Conservation (phyloP, 768 basidiomycete genomes). For the Ramaria rubella region DNA sequence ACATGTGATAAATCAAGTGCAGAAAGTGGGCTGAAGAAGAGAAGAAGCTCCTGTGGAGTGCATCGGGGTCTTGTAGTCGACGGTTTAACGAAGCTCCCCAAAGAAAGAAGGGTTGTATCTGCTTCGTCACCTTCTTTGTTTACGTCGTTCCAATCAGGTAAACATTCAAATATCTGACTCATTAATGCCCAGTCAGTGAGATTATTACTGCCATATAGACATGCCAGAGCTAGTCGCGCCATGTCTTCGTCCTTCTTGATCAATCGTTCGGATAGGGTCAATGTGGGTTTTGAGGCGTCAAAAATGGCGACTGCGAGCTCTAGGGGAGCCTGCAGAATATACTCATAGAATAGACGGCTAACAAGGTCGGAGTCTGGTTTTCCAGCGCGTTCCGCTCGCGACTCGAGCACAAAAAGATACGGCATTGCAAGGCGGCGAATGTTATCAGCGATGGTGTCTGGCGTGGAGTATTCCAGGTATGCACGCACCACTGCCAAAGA, state of each 20-base stretch:
- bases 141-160: slow-evolving; percentile 78
- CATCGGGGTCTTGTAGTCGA: slow-evolving; percentile 51
- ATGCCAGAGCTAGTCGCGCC: slow-evolving; percentile 79
- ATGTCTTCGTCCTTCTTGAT: slow-evolving; percentile 79
- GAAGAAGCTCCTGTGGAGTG: slow-evolving; percentile 62
- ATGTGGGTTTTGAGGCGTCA: slow-evolving; percentile 86
- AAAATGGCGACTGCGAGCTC: slow-evolving; percentile 69
- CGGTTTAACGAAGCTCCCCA: slow-evolving; percentile 74
- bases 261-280: slow-evolving; percentile 61
- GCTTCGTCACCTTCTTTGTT: slow-evolving; percentile 62
- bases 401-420: slow-evolving; percentile 88
- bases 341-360: slow-evolving; percentile 61
- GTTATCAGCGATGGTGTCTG: slow-evolving; percentile 56
- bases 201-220: slow-evolving; percentile 75
- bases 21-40: slow-evolving; percentile 80
- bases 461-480: slow-evolving; percentile 69
- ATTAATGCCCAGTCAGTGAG: slow-evolving; percentile 73
- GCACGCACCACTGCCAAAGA: slow-evolving; percentile 60
- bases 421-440: slow-evolving; percentile 79
- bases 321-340: slow-evolving; percentile 62
- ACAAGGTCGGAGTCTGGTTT: slow-evolving; percentile 60
- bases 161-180: slow-evolving; percentile 91
- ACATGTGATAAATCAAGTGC: slow-evolving; percentile 68
- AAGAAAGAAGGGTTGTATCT: slow-evolving; percentile 75
- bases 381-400: slow-evolving; percentile 77